These are phyloP conservation scores for Starmerella cellae DNA, from an alignment of 805 yeast genomes.

Conservation along the genomic window DNA sequence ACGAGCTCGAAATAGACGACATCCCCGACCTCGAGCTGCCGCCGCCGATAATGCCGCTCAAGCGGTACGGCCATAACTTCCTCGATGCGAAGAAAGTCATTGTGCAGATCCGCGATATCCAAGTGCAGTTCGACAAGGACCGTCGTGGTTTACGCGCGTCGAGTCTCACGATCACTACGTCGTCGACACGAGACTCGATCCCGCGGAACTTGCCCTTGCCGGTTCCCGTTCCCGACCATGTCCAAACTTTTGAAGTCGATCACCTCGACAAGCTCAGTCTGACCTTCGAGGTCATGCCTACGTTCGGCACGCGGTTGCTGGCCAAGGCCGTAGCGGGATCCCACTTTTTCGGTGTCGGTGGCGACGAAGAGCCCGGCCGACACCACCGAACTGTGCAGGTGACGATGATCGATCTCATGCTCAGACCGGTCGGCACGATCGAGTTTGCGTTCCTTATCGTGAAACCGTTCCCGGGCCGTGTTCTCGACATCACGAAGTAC, in stretches of 20 bases:
- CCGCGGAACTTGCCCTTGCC: conserved; percentile 82
- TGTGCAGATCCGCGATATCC: conserved; percentile 46
- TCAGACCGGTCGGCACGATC: conserved; percentile 71
- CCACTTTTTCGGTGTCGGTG: conserved; percentile 19
- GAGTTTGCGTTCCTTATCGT: conserved; percentile 68
- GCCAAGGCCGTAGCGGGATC: conserved; percentile 79
- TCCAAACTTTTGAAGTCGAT: conserved; percentile 74
- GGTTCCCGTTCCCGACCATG: conserved; percentile 49
- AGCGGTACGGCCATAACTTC: conserved; percentile 92
- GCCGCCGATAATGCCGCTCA: conserved; percentile 87
- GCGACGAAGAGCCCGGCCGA: conserved; percentile 17
- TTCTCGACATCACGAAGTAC: conserved; percentile 78
- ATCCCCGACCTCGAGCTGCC: conserved; percentile 88
- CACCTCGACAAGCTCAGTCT: conserved; percentile 58
- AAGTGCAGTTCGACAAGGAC: conserved; percentile 35
- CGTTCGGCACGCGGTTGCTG: conserved; percentile 82
- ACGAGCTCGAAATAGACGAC: conserved; percentile 26
- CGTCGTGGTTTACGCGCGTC: conserved; percentile 31
- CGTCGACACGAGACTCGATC: conserved; percentile 56
- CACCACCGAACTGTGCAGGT: conserved; percentile 31
- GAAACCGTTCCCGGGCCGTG: conserved; percentile 72
- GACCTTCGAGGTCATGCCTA: conserved; percentile 84
- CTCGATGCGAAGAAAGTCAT: conserved; percentile 70
- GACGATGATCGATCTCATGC: conserved; percentile 70
- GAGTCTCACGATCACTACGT: conserved; percentile 68